Percentiles rank a stretch among this genome's conserved stretches.
Conservation (phyloP, 352 stramenopile genomes). For the Phytopythium ostracodes region DNA sequence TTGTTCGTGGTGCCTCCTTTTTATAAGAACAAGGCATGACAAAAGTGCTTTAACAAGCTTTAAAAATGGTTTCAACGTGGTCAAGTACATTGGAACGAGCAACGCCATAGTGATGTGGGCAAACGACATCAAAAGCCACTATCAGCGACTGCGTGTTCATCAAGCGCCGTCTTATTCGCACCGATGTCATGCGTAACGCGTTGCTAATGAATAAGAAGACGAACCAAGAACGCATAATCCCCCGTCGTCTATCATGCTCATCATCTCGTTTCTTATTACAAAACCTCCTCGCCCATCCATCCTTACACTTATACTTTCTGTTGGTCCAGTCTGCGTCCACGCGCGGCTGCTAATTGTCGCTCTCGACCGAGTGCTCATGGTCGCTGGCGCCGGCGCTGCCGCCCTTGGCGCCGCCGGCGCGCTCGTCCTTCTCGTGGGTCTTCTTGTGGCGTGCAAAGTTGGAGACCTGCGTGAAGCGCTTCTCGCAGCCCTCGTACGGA, state of each 20-base stretch:
- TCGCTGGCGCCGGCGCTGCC: conserved; percentile 9
- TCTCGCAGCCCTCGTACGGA: conserved; percentile 85
- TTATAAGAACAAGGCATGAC: not conserved
- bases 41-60: not conserved
- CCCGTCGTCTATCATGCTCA: no score
- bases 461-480: conserved; percentile 88
- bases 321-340: not conserved
- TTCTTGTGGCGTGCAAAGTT: conserved; percentile 88
- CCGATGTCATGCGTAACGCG: not conserved
- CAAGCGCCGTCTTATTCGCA: not conserved
- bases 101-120: no score
- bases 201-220: not conserved
- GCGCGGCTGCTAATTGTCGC: conserved; percentile 28
- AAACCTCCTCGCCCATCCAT: not conserved
- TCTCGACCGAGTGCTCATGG: conserved; percentile 33
- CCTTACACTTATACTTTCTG: conserved; percentile 1
- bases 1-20: no score
- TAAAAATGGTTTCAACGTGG: not conserved
- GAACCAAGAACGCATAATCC: no score
- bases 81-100: not conserved
- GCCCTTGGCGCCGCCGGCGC: conserved; percentile 20
- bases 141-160: no score
- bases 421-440: conserved; percentile 78
- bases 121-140: no score
- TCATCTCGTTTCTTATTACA: not conserved